Conservation (phyloP, 169 alveolate species). For the Eimeria necatrix region DNA sequence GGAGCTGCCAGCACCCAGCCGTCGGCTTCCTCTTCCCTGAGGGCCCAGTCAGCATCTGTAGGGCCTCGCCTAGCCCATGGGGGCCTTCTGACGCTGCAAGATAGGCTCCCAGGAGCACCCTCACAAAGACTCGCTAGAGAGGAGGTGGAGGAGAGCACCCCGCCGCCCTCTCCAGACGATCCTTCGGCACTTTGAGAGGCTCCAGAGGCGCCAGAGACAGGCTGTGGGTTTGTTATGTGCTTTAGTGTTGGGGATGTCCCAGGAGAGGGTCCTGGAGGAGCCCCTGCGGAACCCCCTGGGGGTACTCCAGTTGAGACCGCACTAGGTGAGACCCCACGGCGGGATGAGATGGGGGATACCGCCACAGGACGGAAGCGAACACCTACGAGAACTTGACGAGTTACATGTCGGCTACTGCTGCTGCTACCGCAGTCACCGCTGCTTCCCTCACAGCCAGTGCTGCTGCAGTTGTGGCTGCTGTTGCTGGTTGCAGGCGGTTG, state of each 20-base stretch:
- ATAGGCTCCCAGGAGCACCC: background rate
- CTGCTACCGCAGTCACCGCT: slow-evolving; percentile 6
- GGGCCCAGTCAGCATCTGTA: slow-evolving; percentile 30
- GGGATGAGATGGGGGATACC: background rate
- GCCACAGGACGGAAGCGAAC: slow-evolving; percentile 43
- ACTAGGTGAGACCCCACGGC: background rate
- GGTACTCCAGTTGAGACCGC: background rate
- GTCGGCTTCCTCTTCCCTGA: background rate
- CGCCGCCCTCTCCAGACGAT: slow-evolving; percentile 20
- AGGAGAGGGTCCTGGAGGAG: background rate
- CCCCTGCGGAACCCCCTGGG: slow-evolving; percentile 38
- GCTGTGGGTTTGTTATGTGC: background rate
- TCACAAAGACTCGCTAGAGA: background rate
- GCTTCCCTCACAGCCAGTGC: background rate
- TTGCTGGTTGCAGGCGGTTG: background rate
- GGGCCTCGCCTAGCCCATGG: slow-evolving; percentile 67
- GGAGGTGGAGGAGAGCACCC: background rate
- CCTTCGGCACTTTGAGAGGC: slow-evolving; percentile 3
- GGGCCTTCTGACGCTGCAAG: slow-evolving; percentile 5
- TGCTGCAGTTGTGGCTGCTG: slow-evolving; percentile 3
- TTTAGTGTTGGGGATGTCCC: background rate
- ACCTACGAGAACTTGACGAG: slow-evolving; percentile 35
- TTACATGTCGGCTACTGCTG: slow-evolving; percentile 13
- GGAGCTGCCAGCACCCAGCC: slow-evolving; percentile 66
- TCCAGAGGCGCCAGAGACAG: background rate